Evolutionary conservation across 192 early-diverging fungal genomes (phyloP).

Genomic region (Coemansia sp.): DNA sequence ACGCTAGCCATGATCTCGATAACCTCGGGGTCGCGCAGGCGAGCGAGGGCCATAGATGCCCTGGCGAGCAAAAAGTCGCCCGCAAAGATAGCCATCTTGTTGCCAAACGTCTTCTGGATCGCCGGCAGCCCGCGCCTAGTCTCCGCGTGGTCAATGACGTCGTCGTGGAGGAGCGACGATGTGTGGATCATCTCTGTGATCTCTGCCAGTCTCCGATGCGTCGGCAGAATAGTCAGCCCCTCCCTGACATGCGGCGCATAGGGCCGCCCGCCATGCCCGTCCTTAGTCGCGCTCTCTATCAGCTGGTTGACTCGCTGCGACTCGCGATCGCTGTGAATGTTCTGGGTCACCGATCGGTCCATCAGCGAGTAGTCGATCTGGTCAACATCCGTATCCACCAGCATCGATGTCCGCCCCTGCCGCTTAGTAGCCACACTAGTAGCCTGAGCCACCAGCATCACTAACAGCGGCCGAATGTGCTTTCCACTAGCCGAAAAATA

Average conservation of each 20-base stretch:
- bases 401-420: slow-evolving; percentile 26
- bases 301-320: slow-evolving; percentile 32
- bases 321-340: slow-evolving; percentile 39
- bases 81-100: slow-evolving; percentile 95
- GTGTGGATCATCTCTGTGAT: slow-evolving; percentile 99
- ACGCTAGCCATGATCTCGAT: slow-evolving; percentile 91
- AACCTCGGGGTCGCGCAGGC: slow-evolving; percentile 86
- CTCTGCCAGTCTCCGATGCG: slow-evolving; percentile 90
- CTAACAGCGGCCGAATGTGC: slow-evolving; percentile 88
- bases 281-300: slow-evolving; percentile 28
- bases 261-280: slow-evolving; percentile 34
- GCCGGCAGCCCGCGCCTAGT: slow-evolving; percentile 73
- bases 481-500: slow-evolving; percentile 88
- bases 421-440: slow-evolving; percentile 66
- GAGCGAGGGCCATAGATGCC: slow-evolving; percentile 86
- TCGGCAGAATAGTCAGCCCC: slow-evolving; percentile 66
- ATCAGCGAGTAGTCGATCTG: slow-evolving; percentile 55
- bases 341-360: slow-evolving; percentile 60
- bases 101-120: slow-evolving; percentile 86
- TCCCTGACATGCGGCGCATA: slow-evolving; percentile 28
- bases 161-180: slow-evolving; percentile 92
- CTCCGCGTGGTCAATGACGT: slow-evolving; percentile 79
- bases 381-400: slow-evolving; percentile 33
- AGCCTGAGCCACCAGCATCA: slow-evolving; percentile 86
- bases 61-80: slow-evolving; percentile 93